Percentiles rank a stretch among this genome's conserved stretches.
phyloP scores from a whole-genome alignment of 164 flowering plant species.

The Nymphaea thermarum region DNA sequence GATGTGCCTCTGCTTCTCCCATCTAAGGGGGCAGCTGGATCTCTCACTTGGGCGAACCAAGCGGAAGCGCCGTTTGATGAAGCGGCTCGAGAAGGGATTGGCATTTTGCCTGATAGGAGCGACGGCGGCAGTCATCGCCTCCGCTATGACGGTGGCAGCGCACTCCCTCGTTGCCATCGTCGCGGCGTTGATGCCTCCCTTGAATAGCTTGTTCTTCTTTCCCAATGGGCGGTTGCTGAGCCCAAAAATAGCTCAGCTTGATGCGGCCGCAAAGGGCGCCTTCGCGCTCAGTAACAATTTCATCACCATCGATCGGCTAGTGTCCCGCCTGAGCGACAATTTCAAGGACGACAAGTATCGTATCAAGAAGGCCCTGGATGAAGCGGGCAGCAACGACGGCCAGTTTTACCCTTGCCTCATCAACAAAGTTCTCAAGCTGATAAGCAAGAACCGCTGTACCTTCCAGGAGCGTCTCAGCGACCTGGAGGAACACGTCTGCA shows the following conservation, averaged over 20 bases:
- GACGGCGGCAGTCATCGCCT: constrained; percentile 18
- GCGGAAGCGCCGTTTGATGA: constrained; percentile 14
- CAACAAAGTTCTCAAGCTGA: constrained; percentile 51
- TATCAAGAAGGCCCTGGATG: constrained; percentile 42
- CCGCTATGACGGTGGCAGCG: constrained; percentile 33
- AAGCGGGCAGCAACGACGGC: constrained; percentile 30
- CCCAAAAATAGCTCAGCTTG: constrained; percentile 36
- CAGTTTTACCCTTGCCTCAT: constrained; percentile 16
- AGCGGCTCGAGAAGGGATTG: constrained; percentile 18
- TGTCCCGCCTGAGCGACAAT: constrained; percentile 28
- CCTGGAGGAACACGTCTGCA: constrained; percentile 64
- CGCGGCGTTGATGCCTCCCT: constrained; percentile 12
- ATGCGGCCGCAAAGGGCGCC: constrained; percentile 57
- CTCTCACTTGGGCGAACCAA: constrained; percentile 24
- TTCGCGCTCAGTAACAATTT: constrained; percentile 50
- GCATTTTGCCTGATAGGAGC: constrained; percentile 44
- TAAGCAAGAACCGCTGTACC: constrained; percentile 30
- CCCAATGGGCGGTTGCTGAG: constrained; percentile 13
- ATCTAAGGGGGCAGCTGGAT: constrained; percentile 44
- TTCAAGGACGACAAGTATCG: constrained; percentile 53
- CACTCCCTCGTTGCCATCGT: constrained; percentile 37
- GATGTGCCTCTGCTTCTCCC: constrained; percentile 37
- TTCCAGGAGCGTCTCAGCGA: constrained; percentile 26
- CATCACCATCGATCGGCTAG: constrained; percentile 65
- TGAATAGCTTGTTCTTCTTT: neutral